Base-by-base conservation (phyloP, 2,329 filamentous ascomycete species). In the Pseudopyrenochaeta lycopersici region DNA sequence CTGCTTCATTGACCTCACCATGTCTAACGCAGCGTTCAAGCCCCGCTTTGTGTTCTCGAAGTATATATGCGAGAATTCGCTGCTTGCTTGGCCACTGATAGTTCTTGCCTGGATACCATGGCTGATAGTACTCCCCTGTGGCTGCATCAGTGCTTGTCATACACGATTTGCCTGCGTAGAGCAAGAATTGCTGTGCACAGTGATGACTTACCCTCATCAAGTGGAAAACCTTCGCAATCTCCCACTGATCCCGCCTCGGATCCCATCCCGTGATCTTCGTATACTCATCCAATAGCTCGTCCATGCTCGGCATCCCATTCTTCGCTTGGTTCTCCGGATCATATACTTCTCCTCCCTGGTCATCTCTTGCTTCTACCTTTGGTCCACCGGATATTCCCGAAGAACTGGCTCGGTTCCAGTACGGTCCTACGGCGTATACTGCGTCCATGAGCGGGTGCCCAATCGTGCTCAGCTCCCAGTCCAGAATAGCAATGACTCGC, bases 401-500 rank as follows among this genome's bases (percentile, higher is more conserved):
- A 64, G 33, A 68, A 66, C 27, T 62, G 14, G 58, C 62, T 1
- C 77, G 72, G 20, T 77, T 79, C 48, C 77, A 78, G 59, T 75
- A 81, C 1, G 80, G 80, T 2, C 67, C 73, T 11, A 87, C 75
- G n/a, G 97, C 82, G 76, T 97, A 98, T 72, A 90, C 87, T 32
- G 96, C 82, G 74, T 98, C 94, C 30, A 91, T 92, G 21, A 97
- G 85, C 1, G 95, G 94, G 73, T 99, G 94, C 10, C 94, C 94
- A 49, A 97, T 87, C 0, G 94, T 98, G 36, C 91, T 92, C 90
- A 98, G 92, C 77, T 98, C 94, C 94, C 94, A 98, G 78, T 98
- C 95, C 7, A 98, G 78, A 47, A 98, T 91, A 1, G 92, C 94
- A 76, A 98, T 92, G 12, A 98, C 92, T 41, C 88, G 82, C 5